Base-by-base conservation (phyloP, 2,329 filamentous ascomycete genomes). In the Cryphonectria parasitica region DNA sequence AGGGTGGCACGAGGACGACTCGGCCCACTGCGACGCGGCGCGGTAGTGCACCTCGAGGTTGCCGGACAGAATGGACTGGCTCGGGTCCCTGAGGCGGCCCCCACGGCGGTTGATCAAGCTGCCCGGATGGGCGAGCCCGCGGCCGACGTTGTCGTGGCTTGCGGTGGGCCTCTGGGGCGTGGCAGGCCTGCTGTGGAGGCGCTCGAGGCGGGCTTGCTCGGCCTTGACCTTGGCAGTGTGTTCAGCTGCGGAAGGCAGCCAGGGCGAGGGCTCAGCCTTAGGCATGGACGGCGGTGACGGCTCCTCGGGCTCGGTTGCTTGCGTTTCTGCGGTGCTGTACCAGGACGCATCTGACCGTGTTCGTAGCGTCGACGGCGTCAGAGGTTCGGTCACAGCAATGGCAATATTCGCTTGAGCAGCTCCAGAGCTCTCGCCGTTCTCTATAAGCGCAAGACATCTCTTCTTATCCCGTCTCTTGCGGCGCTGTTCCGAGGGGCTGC, bases 191-290 rank as follows among this genome's bases (percentile, higher is more conserved):
- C 39, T 68, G 31, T 64, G 41, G 5, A 68, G 25, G 39, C 64
- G 49, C 17, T 67, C 66, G 22, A 66, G 61, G 15, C 61, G 61
- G 28, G 64, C 60, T 58, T 69, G 70, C 34, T 70, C 67, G 22
- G 68, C 52, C 31, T 66, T 72, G 52, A 65, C 67, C 22, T 73
- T 73, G 17, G 76, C 75, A 1, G 76, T 75, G 66, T 79, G 77
- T 68, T 78, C 76, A 13, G 74, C 25, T 0, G 77, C 77, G 0
- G 82, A 83, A 22, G 81, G 81, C 67, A 82, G 80, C 82, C 81
- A 83, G 19, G 79, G 78, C 43, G 68, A 43, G 2, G 70, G 67
- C 56, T 74, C 71, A 39, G 66, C 67, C 60, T 70, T 72, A n/a
- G 71, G 60, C 76, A 79, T 61, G 65, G 78, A 68, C 77, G 76